Evolutionary conservation across 371 early-diverging fungal species (phyloP), one percentile per base, ranked within the genome.

Genomic region (Parasitella parasitica): DNA sequence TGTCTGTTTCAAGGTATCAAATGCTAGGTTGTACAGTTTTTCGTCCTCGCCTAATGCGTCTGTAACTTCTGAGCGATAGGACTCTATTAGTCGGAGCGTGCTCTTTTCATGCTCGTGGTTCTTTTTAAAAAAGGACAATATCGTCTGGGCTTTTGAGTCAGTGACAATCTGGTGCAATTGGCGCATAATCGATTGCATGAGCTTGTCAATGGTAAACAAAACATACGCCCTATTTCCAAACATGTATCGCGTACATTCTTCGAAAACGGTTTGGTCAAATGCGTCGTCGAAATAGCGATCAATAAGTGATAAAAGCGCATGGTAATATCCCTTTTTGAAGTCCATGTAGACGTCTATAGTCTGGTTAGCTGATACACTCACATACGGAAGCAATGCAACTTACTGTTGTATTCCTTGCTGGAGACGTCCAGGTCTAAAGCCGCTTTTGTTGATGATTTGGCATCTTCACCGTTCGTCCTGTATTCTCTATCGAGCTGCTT

Each of bases 141-240:
- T 16, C 38, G 48, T 59, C 49, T 66, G 70, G 3, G 62, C 63
- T 38, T 63, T 57, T 9, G 63, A 41, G 12, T 66, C 62, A n/a
- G 66, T 62, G 4, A 70, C 66, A 50, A 70, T 70, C 16, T 54
- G 39, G 49, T 71, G 60, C 28, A 66, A 43, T 64, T 71, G 71
- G 0, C 67, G 63, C 48, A 60, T 63, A 20, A 71, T 55, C 11
- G 64, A 57, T 26, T 54, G 34, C 63, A 66, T 63, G 2, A 71
- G 48, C 15, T 91, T 93, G 71, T 97, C 97, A 27, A 97, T 77
- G 0, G 95, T 94, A 59, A 94, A 92, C 32, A 93, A 72, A 22
- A 86, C 69, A 71, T 94, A 95, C 0, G 92, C 97, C 37, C 90
- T 80, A 26, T 91, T 92, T 15, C 94, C 91, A 77, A 91, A 97